phyloP scores from a whole-genome alignment of 768 basidiomycete genomes.

The Hirschioporus abietinus region DNA sequence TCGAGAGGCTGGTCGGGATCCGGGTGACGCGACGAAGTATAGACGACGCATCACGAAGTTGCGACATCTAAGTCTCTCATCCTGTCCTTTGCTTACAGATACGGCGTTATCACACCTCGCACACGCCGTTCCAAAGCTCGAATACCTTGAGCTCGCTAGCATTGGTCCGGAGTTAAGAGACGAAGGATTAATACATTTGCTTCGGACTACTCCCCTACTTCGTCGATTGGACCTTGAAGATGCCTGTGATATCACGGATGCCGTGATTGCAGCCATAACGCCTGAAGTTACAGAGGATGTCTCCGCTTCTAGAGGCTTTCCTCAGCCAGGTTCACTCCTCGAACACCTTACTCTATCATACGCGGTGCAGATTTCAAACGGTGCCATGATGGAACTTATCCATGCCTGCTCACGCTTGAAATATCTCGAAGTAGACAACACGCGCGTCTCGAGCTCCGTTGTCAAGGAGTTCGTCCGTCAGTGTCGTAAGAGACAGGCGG shows the following conservation, averaged over 20 bases:
- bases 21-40: slow-evolving; percentile 41
- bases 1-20: slow-evolving; percentile 60
- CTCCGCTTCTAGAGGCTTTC: slow-evolving; percentile 18
- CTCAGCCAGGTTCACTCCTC: slow-evolving; percentile 58
- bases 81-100: slow-evolving; percentile 68
- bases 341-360: slow-evolving; percentile 70
- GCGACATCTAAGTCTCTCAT: slow-evolving; percentile 69
- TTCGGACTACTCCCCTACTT: slow-evolving; percentile 65
- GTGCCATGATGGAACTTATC: slow-evolving; percentile 59
- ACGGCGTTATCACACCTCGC: slow-evolving; percentile 69
- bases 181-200: slow-evolving; percentile 65
- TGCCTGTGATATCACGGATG: slow-evolving; percentile 67
- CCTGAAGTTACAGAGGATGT: slow-evolving; percentile 25
- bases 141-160: slow-evolving; percentile 74
- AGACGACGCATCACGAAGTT: slow-evolving; percentile 62
- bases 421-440: slow-evolving; percentile 76
- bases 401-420: slow-evolving; percentile 54
- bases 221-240: slow-evolving; percentile 84
- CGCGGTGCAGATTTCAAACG: slow-evolving; percentile 58
- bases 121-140: slow-evolving; percentile 62
- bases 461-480: slow-evolving; percentile 64
- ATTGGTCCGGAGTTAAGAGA: slow-evolving; percentile 66
- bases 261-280: slow-evolving; percentile 61
- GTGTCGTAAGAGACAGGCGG: slow-evolving; percentile 39
- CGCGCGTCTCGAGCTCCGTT: slow-evolving; percentile 56